Evolutionary conservation across 2,329 filamentous ascomycete genomes (phyloP).

Genomic region (Calonectria ilicicola): DNA sequence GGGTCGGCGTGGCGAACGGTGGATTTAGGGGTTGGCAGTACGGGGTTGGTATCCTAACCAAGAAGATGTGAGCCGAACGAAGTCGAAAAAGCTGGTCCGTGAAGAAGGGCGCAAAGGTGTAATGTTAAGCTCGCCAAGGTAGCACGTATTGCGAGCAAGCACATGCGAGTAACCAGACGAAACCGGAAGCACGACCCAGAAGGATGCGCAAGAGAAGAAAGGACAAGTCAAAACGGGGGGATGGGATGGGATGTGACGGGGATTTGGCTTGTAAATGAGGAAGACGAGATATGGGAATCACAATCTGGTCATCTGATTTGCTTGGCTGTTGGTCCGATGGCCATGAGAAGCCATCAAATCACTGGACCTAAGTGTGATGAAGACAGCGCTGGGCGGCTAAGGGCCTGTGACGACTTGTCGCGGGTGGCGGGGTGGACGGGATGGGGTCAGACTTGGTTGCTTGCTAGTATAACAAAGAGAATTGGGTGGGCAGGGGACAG

Average conservation of each 20-base stretch:
- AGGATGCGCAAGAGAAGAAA: slow-evolving; percentile 5
- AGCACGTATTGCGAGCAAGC: slow-evolving; percentile 19
- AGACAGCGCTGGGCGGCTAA: slow-evolving; percentile 40
- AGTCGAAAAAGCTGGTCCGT: slow-evolving; percentile 20
- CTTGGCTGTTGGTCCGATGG: slow-evolving; percentile 33
- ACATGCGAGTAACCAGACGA: slow-evolving; percentile 23
- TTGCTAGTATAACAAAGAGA: slow-evolving; percentile 6
- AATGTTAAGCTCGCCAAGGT: slow-evolving; percentile 9
- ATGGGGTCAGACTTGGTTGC: slow-evolving; percentile 7
- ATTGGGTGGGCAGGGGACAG: slow-evolving; percentile 2
- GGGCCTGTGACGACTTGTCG: slow-evolving; percentile 33
- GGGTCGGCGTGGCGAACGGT: slow-evolving; percentile 42
- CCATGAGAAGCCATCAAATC: slow-evolving; percentile 22
- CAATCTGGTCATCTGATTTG: slow-evolving; percentile 37
- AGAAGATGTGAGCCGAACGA: slow-evolving; percentile 19
- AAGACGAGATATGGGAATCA: slow-evolving; percentile 19
- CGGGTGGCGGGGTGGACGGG: slow-evolving; percentile 17
- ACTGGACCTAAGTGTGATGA: slow-evolving; percentile 34
- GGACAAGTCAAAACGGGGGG: slow-evolving; percentile 15
- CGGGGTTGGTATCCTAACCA: slow-evolving; percentile 30
- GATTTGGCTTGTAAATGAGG: not conserved
- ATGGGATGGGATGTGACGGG: not conserved
- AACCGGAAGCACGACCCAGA: slow-evolving; percentile 14
- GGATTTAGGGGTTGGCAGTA: slow-evolving; percentile 40
- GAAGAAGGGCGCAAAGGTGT: slow-evolving; percentile 22